phyloP scores from a whole-genome alignment of 371 early-diverging fungal species.

The Rhizomucor pusillus region DNA sequence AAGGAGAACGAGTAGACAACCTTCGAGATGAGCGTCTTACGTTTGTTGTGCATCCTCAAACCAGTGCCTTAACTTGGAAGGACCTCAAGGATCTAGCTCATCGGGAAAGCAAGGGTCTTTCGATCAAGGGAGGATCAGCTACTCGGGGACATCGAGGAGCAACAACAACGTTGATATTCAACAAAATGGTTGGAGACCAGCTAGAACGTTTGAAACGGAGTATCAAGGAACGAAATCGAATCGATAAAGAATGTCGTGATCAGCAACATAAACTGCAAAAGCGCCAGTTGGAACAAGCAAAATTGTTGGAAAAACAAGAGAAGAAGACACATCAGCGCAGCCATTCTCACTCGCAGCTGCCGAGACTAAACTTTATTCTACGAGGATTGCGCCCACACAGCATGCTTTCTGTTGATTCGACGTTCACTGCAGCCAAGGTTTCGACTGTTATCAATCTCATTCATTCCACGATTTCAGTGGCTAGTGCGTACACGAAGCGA shows the following conservation, averaged over 20 bases:
- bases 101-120: slow-evolving; percentile 32
- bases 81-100: slow-evolving; percentile 34
- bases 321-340: slow-evolving; percentile 4
- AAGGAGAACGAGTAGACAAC: slow-evolving; percentile 11
- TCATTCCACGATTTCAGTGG: slow-evolving; percentile 71
- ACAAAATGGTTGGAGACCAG: slow-evolving; percentile 60
- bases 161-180: slow-evolving; percentile 37
- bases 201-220: slow-evolving; percentile 69
- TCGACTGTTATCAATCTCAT: slow-evolving; percentile 80
- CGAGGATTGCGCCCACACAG: slow-evolving; percentile 26
- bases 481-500: slow-evolving; percentile 68
- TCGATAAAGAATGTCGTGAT: slow-evolving; percentile 67
- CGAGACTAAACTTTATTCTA: slow-evolving; percentile 37
- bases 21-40: slow-evolving; percentile 10
- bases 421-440: slow-evolving; percentile 45
- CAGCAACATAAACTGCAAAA: slow-evolving; percentile 67
- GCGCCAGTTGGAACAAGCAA: slow-evolving; percentile 68
- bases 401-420: slow-evolving; percentile 6
- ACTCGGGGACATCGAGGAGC: slow-evolving; percentile 11
- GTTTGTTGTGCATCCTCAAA: slow-evolving; percentile 25
- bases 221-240: slow-evolving; percentile 68
- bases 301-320: slow-evolving; percentile 57
- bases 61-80: slow-evolving; percentile 26
- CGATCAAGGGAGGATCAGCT: slow-evolving; percentile 22
- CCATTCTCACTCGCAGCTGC: slow-evolving; percentile 22